Evolutionary conservation across 2,329 filamentous ascomycete species (phyloP).

Genomic region (Phyllosticta citriasiana): DNA sequence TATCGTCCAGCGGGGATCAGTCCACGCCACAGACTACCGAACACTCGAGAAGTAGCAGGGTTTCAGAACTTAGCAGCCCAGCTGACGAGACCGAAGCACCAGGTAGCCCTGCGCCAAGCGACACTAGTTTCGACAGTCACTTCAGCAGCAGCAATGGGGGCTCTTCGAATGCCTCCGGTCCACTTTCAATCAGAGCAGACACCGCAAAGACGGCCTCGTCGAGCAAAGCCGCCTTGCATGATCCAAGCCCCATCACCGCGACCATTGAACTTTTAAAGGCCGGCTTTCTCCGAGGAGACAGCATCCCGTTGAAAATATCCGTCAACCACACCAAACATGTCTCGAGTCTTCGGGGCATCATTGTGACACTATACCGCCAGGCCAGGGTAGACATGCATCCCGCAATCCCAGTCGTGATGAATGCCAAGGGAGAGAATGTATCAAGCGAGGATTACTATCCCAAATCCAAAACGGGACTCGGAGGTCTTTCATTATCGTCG

Average conservation of each 20-base stretch:
- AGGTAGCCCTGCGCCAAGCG: conserved; percentile 37
- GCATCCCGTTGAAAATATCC: conserved; percentile 65
- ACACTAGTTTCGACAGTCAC: conserved; percentile 38
- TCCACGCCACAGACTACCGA: conserved; percentile 13
- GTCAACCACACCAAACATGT: conserved; percentile 83
- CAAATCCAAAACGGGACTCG: conserved; percentile 75
- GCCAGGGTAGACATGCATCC: conserved; percentile 78
- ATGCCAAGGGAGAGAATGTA: conserved; percentile 55
- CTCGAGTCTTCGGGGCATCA: conserved; percentile 84
- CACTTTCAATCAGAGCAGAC: conserved; percentile 18
- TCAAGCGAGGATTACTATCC: conserved; percentile 81
- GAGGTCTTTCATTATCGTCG: conserved; percentile 76
- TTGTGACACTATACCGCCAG: conserved; percentile 84
- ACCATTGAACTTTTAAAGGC: conserved; percentile 73
- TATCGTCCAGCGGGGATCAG: conserved; percentile 1
- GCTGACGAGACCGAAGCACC: conserved; percentile 25
- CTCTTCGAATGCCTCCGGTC: conserved; percentile 6
- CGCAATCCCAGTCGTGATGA: conserved; percentile 49
- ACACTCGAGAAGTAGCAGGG: conserved; percentile 15
- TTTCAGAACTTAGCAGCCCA: conserved; percentile 18
- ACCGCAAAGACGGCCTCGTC: conserved; percentile 37
- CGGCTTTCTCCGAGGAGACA: conserved; percentile 78
- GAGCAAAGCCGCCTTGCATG: conserved; percentile 46
- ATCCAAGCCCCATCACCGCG: conserved; percentile 69
- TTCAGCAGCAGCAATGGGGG: conserved; percentile 48